Percentiles rank a stretch among this genome's conserved stretches.
These are phyloP conservation scores for Paecilomyces niveus DNA, from an alignment of 2,329 filamentous ascomycete species.

Conservation along the genomic window DNA sequence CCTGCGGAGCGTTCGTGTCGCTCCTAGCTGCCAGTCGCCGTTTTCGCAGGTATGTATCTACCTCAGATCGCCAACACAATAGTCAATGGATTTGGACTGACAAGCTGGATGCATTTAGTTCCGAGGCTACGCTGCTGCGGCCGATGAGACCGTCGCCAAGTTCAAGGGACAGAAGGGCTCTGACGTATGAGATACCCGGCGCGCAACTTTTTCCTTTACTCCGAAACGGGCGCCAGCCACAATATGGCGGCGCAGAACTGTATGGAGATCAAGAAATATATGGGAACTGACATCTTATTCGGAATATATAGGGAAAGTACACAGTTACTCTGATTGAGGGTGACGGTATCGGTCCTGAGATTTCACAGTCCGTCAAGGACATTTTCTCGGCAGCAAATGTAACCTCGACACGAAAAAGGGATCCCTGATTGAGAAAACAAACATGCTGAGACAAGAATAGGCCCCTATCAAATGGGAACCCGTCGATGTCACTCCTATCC, in stretches of 20 bases:
- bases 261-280: neutral
- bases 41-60: constrained; percentile 50
- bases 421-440: neutral
- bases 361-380: constrained; percentile 95
- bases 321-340: constrained; percentile 96
- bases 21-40: constrained; percentile 41
- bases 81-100: constrained; percentile 7
- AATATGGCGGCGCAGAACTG: neutral
- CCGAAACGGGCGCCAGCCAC: neutral
- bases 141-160: constrained; percentile 71
- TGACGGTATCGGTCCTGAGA: constrained; percentile 97
- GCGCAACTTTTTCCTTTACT: constrained; percentile 9
- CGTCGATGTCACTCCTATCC: constrained; percentile 85
- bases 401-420: constrained; percentile 14
- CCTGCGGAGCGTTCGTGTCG: constrained; percentile 56
- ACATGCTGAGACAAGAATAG: constrained; percentile 42
- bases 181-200: constrained; percentile 57
- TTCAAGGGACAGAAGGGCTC: constrained; percentile 86
- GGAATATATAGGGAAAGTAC: constrained; percentile 69
- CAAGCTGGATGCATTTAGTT: constrained; percentile 33
- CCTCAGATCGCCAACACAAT: constrained; percentile 6
- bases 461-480: constrained; percentile 94
- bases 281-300: constrained; percentile 10
- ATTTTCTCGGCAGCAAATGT: constrained; percentile 96
- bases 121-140: constrained; percentile 53